Conservation (phyloP, 345 rosid genomes). For the Angophora floribunda region DNA sequence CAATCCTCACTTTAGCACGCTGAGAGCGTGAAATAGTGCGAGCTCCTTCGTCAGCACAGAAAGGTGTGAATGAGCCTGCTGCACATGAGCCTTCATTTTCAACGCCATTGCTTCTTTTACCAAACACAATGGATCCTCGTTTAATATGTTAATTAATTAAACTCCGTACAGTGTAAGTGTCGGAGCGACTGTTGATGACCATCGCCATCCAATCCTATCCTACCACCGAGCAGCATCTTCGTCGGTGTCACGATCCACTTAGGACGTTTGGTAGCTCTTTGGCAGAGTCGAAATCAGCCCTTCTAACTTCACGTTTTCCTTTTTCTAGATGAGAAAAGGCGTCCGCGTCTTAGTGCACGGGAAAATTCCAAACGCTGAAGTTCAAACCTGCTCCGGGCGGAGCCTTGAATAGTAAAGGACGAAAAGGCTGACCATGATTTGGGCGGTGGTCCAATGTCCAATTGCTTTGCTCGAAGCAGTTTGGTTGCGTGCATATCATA, state of each 20-base stretch:
- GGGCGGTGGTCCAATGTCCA: not conserved
- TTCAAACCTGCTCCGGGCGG: not conserved
- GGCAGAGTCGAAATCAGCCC: not conserved
- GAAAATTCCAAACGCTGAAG: not conserved
- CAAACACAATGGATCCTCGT: not conserved
- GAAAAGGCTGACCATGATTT: not conserved
- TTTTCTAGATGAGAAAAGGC: not conserved
- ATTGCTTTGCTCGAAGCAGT: not conserved
- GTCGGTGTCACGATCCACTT: not conserved
- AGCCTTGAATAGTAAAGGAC: not conserved
- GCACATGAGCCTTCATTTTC: not conserved
- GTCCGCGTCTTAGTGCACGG: not conserved
- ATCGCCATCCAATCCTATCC: not conserved
- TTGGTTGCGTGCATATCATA: not conserved
- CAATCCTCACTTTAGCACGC: not conserved
- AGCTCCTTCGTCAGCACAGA: not conserved
- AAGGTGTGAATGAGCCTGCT: not conserved
- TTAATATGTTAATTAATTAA: not conserved
- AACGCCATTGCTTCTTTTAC: not conserved
- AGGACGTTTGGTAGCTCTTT: not conserved
- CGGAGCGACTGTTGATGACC: not conserved
- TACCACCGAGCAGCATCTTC: not conserved
- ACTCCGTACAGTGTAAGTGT: not conserved
- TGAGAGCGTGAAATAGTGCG: not conserved
- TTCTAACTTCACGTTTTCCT: not conserved